phyloP scores from a whole-genome alignment of 148 eudicot genomes.

The Fallopia convolvulus region DNA sequence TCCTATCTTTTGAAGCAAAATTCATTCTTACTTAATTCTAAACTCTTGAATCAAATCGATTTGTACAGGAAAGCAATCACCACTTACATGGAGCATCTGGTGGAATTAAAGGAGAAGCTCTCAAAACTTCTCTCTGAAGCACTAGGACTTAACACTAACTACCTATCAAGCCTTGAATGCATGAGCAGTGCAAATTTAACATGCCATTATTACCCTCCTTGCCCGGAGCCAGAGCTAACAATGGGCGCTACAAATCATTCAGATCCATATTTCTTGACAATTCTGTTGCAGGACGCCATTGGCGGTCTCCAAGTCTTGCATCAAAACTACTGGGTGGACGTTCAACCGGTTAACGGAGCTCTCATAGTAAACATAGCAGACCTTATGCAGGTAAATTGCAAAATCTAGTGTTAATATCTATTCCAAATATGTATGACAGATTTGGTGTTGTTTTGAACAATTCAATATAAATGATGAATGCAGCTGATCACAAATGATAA shows the following conservation, averaged over 20 bases:
- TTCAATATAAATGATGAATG: not conserved
- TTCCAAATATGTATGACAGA: too few species aligned
- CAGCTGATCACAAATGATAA: constrained; percentile 73
- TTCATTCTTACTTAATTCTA: too few species aligned
- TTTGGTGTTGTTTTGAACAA: too few species aligned
- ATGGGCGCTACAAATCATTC: constrained; percentile 40
- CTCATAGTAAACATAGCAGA: constrained; percentile 39
- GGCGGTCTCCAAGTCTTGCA: constrained; percentile 50
- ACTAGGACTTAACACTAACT: constrained; percentile 33
- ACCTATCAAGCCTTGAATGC: constrained; percentile 32
- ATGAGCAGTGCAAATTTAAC: constrained; percentile 34
- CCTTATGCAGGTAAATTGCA: constrained; percentile 37
- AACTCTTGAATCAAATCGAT: not conserved
- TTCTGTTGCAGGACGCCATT: constrained; percentile 39
- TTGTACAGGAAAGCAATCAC: constrained; percentile 29
- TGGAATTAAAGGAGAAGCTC: constrained; percentile 32
- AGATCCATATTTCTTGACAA: constrained; percentile 43
- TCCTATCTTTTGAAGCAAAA: too few species aligned
- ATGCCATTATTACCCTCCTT: constrained; percentile 43
- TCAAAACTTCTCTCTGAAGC: constrained; percentile 32
- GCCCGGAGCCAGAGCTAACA: constrained; percentile 47
- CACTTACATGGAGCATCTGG: constrained; percentile 30
- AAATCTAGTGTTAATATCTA: too few species aligned
- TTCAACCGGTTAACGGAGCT: constrained; percentile 33
- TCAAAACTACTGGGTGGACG: constrained; percentile 42